Conservation (phyloP, 164 flowering plant species). For the Dillenia suffruticosa region DNA sequence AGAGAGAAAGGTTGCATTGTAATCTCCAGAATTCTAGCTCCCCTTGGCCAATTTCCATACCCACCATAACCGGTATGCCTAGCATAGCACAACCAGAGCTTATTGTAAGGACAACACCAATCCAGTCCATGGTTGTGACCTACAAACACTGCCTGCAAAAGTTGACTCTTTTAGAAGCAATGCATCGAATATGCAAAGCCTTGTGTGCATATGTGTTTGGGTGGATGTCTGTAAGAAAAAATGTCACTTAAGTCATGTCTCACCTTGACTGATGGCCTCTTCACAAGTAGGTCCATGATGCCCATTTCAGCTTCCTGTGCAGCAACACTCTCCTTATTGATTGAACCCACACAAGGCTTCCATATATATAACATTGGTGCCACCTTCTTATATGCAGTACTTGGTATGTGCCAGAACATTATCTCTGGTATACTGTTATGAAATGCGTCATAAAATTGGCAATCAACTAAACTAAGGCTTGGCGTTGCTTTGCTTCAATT, state of each 20-base stretch:
- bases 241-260: not conserved
- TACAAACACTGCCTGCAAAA: constrained; percentile 72
- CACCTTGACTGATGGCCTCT: constrained; percentile 77
- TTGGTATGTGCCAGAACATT: constrained; percentile 92
- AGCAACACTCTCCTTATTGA: constrained; percentile 69
- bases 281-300: constrained; percentile 59
- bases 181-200: not conserved
- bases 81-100: constrained; percentile 85
- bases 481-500: no score
- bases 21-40: constrained; percentile 73
- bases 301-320: constrained; percentile 77
- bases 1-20: constrained; percentile 52
- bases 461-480: no score
- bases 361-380: constrained; percentile 44
- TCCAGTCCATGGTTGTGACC: constrained; percentile 94
- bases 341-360: constrained; percentile 79
- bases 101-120: constrained; percentile 88
- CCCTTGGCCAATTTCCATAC: constrained; percentile 81
- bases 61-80: constrained; percentile 95
- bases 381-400: constrained; percentile 56
- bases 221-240: not conserved
- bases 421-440: constrained; percentile 60
- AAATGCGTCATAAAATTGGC: no score
- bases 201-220: not conserved
- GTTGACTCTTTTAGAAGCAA: no score